phyloP scores from a whole-genome alignment of 306 rosid species.

The Lathyrus sativus region DNA sequence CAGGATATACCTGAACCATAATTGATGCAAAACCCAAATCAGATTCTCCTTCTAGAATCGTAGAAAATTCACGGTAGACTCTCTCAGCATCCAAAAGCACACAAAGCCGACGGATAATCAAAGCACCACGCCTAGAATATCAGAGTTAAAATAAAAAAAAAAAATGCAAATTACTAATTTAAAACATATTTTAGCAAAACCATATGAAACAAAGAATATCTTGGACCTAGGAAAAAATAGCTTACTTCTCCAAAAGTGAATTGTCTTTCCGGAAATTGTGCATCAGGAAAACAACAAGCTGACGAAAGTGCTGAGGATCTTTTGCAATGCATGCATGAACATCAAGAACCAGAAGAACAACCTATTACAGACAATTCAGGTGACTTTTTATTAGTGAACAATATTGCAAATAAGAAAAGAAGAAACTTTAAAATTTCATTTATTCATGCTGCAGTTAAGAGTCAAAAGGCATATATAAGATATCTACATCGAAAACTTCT shows the following conservation, averaged over 20 bases:
- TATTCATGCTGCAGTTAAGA: conserved; percentile 19
- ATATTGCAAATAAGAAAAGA: conserved; percentile 30
- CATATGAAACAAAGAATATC: conserved; percentile 15
- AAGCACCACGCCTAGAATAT: conserved; percentile 84
- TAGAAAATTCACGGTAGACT: conserved; percentile 88
- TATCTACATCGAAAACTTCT: conserved; percentile 4
- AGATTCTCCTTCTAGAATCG: conserved; percentile 80
- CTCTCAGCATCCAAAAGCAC: conserved; percentile 94
- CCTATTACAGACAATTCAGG: conserved; percentile 49
- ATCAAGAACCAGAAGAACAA: conserved; percentile 94
- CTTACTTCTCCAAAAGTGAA: conserved; percentile 94
- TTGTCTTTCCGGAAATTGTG: conserved; percentile 73
- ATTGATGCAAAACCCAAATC: conserved; percentile 86
- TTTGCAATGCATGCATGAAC: conserved; percentile 93
- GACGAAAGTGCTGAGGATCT: conserved; percentile 80
- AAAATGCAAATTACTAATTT: conserved; percentile 17
- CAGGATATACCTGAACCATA: conserved; percentile 87
- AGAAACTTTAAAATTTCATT: neutral
- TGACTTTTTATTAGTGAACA: neutral
- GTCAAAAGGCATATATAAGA: conserved; percentile 25
- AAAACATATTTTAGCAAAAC: conserved; percentile 31
- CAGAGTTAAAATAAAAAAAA: conserved; percentile 3
- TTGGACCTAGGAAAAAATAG: conserved; percentile 26
- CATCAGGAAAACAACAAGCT: conserved; percentile 82
- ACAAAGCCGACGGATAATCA: conserved; percentile 91